These are phyloP conservation scores for Cercospora sesami DNA, from an alignment of 2,329 filamentous ascomycete species.

Conservation along the genomic window DNA sequence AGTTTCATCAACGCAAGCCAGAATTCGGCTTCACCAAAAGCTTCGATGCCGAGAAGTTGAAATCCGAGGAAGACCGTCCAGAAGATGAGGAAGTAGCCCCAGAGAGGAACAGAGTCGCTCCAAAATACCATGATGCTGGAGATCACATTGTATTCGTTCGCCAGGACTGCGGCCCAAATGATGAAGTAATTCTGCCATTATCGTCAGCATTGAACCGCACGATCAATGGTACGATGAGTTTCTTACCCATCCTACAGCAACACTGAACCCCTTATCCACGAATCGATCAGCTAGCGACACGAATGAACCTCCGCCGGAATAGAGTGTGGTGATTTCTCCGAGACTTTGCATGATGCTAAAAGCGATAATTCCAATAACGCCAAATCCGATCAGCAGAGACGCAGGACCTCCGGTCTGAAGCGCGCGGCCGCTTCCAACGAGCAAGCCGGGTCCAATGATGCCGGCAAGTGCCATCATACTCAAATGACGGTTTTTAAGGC, in stretches of 20 bases:
- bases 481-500: slow-evolving; percentile 66
- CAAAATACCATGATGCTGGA: slow-evolving; percentile 67
- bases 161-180: slow-evolving; percentile 65
- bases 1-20: slow-evolving; percentile 48
- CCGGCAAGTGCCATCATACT: slow-evolving; percentile 57
- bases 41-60: slow-evolving; percentile 44
- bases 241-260: slow-evolving; percentile 62
- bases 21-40: slow-evolving; percentile 48
- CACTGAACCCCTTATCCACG: slow-evolving; percentile 68
- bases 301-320: slow-evolving; percentile 70
- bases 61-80: slow-evolving; percentile 43
- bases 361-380: slow-evolving; percentile 68
- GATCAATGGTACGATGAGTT: no score
- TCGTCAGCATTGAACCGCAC: neutral
- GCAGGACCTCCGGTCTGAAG: slow-evolving; percentile 69
- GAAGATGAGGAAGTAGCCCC: slow-evolving; percentile 46
- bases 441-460: slow-evolving; percentile 67
- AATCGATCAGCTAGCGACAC: slow-evolving; percentile 70
- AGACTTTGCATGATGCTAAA: slow-evolving; percentile 69
- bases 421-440: slow-evolving; percentile 71
- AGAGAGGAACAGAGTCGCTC: slow-evolving; percentile 53
- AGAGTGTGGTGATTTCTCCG: slow-evolving; percentile 72
- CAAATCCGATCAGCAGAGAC: slow-evolving; percentile 71
- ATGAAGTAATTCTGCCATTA: slow-evolving; percentile 60
- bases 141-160: slow-evolving; percentile 71